Conservation (phyloP, 768 basidiomycete species). For the Amanita brunnescens region DNA sequence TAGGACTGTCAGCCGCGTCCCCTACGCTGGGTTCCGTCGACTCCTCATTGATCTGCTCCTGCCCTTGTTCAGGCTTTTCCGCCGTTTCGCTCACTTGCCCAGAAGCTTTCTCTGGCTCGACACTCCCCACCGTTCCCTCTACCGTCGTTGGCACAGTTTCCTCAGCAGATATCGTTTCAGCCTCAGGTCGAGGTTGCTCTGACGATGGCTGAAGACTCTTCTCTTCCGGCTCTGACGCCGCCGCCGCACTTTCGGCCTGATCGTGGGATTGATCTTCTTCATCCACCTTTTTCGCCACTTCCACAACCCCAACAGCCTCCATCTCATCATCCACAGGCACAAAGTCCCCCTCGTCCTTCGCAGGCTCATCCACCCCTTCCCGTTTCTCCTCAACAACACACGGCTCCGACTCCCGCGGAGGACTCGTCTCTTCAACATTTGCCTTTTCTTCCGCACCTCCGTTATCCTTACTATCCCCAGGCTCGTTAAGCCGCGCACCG, state of each 20-base stretch:
- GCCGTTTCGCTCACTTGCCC: no score
- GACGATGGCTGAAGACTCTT: neutral
- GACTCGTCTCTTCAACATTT: neutral
- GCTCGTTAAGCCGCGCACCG: conserved; percentile 30
- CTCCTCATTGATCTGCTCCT: no score
- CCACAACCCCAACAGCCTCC: neutral
- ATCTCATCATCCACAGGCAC: conserved; percentile 6
- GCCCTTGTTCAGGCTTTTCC: no score
- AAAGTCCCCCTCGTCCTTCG: conserved; percentile 16
- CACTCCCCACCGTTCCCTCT: no score
- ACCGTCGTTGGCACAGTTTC: no score
- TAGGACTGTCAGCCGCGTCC: no score
- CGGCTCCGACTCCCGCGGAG: neutral
- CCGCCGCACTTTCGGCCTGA: neutral
- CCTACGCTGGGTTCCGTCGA: no score
- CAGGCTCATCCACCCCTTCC: conserved; percentile 9
- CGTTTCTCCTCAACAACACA: neutral
- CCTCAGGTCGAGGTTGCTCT: no score
- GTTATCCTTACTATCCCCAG: conserved; percentile 3
- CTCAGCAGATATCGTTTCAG: no score
- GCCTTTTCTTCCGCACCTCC: neutral
- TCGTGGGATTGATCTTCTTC: neutral
- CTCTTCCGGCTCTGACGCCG: neutral
- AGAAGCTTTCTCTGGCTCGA: no score
- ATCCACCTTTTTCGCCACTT: neutral